phyloP scores from a whole-genome alignment of 345 rosid genomes.

The Salix udensis region DNA sequence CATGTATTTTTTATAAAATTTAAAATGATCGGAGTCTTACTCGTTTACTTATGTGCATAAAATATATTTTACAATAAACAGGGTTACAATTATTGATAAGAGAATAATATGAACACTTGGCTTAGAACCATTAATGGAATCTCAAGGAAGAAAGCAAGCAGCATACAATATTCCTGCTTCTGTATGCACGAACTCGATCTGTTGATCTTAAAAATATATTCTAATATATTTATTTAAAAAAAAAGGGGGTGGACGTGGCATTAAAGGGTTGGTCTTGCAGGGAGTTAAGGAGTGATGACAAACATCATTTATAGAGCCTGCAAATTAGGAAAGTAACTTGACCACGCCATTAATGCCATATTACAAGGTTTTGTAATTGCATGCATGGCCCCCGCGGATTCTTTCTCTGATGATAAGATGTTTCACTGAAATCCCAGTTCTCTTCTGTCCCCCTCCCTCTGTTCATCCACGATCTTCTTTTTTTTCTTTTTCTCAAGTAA shows the following conservation, averaged over 20 bases:
- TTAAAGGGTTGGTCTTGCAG: background rate
- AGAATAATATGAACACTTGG: no score
- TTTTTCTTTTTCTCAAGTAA: no score
- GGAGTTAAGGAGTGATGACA: background rate
- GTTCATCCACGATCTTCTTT: no score
- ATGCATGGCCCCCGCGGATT: slow-evolving; percentile 8
- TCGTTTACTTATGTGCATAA: rapidly evolving
- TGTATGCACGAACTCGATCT: no score
- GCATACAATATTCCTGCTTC: background rate
- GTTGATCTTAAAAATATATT: no score
- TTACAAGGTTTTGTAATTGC: background rate
- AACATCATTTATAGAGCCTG: background rate
- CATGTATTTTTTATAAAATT: no score
- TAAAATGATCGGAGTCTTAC: rapidly evolving
- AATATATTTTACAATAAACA: no score
- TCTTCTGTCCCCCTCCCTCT: background rate
- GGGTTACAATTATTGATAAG: no score
- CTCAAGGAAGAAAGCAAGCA: no score
- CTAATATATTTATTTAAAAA: no score
- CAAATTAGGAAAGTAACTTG: background rate
- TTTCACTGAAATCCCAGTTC: slow-evolving; percentile 2
- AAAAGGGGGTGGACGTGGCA: no score
- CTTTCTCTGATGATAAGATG: slow-evolving; percentile 11
- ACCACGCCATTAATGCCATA: background rate
- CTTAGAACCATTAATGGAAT: no score